Evolutionary conservation across 306 rosid species (phyloP).

Genomic region (Vigna radiata): DNA sequence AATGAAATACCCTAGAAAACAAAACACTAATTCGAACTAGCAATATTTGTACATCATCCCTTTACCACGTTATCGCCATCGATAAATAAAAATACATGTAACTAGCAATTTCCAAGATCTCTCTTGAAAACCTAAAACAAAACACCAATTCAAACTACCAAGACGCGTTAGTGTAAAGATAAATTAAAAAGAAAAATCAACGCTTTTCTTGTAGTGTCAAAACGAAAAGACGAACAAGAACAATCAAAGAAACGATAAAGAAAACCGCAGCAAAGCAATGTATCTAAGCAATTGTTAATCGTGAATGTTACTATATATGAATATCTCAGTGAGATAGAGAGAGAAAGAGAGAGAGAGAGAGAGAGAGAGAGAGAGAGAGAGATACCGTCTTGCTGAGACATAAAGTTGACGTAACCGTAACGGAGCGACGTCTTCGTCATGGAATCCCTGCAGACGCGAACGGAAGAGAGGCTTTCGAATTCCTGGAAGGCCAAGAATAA

Average conservation of each 20-base stretch:
- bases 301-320: not conserved
- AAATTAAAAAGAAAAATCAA: not conserved
- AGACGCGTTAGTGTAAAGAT: not conserved
- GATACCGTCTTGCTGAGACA: conserved; percentile 66
- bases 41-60: not conserved
- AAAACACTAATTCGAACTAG: not conserved
- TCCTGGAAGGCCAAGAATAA: conserved; percentile 64
- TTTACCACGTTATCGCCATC: not conserved
- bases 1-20: not conserved
- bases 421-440: conserved; percentile 70
- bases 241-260: not conserved
- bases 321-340: not conserved
- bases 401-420: conserved; percentile 85
- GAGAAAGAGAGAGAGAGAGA: too few relatives aligned
- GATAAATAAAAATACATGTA: not conserved
- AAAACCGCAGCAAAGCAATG: not conserved
- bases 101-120: not conserved
- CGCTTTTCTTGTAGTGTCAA: too few relatives aligned
- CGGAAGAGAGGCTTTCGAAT: conserved; percentile 62
- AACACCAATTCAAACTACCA: not conserved
- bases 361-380: too few relatives aligned
- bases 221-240: not conserved
- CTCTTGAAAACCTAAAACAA: not conserved
- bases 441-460: conserved; percentile 72
- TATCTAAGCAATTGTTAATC: not conserved